phyloP scores from a whole-genome alignment of 495 filamentous ascomycete species.

The Xylaria cubensis region DNA sequence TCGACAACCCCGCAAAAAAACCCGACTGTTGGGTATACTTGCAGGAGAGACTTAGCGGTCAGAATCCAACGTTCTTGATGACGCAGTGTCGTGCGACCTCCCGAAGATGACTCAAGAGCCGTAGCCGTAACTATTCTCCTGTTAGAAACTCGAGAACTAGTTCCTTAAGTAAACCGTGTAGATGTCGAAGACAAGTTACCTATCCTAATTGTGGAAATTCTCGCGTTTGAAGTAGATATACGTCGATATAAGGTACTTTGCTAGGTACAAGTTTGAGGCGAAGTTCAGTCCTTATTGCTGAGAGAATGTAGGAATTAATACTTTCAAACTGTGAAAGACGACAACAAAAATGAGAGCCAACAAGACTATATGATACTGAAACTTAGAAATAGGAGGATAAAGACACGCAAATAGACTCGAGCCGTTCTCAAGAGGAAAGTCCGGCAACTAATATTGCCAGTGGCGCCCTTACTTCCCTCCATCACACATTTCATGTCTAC shows the following conservation, averaged over 20 bases:
- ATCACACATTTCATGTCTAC: conserved; percentile 15
- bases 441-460: conserved; percentile 33
- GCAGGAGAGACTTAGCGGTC: conserved; percentile 43
- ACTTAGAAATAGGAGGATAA: background rate
- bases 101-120: conserved; percentile 43
- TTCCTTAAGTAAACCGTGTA: conserved; percentile 6
- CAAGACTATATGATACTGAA: background rate
- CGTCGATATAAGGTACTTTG: conserved; percentile 11
- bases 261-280: conserved; percentile 3
- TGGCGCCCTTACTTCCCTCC: conserved; percentile 23
- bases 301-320: conserved; percentile 1
- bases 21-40: conserved; percentile 40
- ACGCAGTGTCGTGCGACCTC: conserved; percentile 43
- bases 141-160: conserved; percentile 21
- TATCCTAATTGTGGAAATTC: background rate
- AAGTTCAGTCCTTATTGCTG: background rate
- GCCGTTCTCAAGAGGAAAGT: conserved; percentile 19
- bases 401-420: conserved; percentile 1
- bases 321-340: background rate
- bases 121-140: conserved; percentile 32
- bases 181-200: conserved; percentile 13
- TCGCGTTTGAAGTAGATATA: conserved; percentile 21
- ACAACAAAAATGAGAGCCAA: background rate
- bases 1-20: conserved; percentile 35
- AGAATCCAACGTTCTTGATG: conserved; percentile 41